phyloP scores from a whole-genome alignment of 805 yeast species.

The Debaryomyces maramus region DNA sequence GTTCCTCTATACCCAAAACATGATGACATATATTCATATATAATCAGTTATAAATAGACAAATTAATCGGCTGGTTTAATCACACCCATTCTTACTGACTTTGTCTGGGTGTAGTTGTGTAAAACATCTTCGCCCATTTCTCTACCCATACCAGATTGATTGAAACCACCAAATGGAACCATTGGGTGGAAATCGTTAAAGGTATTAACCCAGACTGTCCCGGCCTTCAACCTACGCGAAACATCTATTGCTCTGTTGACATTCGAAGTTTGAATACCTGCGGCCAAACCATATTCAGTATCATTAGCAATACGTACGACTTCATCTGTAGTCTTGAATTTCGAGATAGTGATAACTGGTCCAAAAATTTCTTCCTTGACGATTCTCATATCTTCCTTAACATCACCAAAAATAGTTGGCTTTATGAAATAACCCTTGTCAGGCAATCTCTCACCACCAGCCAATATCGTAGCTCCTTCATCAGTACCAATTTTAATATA shows the following conservation, averaged over 20 bases:
- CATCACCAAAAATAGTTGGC: slow-evolving; percentile 52
- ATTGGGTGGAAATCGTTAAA: slow-evolving; percentile 63
- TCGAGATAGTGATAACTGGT: slow-evolving; percentile 49
- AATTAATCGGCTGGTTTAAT: slow-evolving; percentile 3
- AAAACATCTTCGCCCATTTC: slow-evolving; percentile 41
- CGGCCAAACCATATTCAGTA: slow-evolving; percentile 48
- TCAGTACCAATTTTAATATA: slow-evolving; percentile 50
- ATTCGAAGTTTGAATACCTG: slow-evolving; percentile 43
- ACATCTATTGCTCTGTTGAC: slow-evolving; percentile 16
- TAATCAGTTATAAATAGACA: no score
- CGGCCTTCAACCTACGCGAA: slow-evolving; percentile 48
- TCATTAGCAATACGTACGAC: slow-evolving; percentile 45
- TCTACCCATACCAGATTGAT: slow-evolving; percentile 43
- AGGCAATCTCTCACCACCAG: slow-evolving; percentile 41
- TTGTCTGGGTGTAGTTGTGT: slow-evolving; percentile 34
- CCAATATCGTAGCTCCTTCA: slow-evolving; percentile 52
- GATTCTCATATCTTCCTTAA: slow-evolving; percentile 38
- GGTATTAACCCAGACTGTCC: slow-evolving; percentile 69
- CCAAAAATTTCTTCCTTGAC: slow-evolving; percentile 53
- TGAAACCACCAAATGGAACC: slow-evolving; percentile 46
- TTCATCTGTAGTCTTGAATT: slow-evolving; percentile 45
- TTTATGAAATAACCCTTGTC: slow-evolving; percentile 35
- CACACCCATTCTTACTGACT: slow-evolving; percentile 18
- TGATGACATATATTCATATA: no score
- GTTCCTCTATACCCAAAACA: no score